These are phyloP conservation scores for Quercus gilva DNA, from an alignment of 306 rosid species.

Conservation along the genomic window DNA sequence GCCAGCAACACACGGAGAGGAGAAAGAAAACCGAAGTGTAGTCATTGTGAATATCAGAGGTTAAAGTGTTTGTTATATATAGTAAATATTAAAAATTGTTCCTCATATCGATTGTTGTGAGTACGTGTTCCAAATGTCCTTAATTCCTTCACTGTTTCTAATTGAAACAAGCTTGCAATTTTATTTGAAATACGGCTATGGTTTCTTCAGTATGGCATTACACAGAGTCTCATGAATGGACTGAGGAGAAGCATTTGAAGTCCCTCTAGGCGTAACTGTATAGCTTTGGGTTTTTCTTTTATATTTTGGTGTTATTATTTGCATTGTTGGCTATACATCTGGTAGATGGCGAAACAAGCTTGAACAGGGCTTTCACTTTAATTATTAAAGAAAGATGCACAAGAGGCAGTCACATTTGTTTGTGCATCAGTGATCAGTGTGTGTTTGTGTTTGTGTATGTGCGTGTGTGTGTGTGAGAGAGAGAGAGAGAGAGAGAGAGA, in stretches of 20 bases:
- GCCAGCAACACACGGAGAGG: slow-evolving; percentile 35
- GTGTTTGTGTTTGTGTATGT: fast-evolving
- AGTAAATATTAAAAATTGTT: slow-evolving; percentile 36
- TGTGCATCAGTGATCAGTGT: not conserved
- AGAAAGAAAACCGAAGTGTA: slow-evolving; percentile 24
- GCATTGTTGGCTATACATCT: not conserved
- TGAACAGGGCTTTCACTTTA: not conserved
- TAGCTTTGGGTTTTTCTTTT: not conserved
- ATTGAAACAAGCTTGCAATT: slow-evolving; percentile 17
- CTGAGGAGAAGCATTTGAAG: not conserved
- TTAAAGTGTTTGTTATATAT: slow-evolving; percentile 39
- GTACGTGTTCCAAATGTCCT: slow-evolving; percentile 20
- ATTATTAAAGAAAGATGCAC: not conserved
- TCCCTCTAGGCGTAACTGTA: not conserved
- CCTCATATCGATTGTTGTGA: slow-evolving; percentile 38
- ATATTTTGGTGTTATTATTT: not conserved
- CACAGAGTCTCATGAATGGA: not conserved
- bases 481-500: too few relatives aligned
- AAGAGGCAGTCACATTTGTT: not conserved
- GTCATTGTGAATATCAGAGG: slow-evolving; percentile 51
- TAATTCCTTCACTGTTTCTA: not conserved
- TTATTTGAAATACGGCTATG: slow-evolving; percentile 25
- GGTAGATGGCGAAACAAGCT: not conserved
- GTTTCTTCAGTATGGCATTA: slow-evolving; percentile 22
- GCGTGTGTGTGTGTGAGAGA: too few relatives aligned